Percentiles rank a stretch among this genome's conserved stretches.
Conservation (phyloP, 495 filamentous ascomycete genomes). For the Tuber brumale region DNA sequence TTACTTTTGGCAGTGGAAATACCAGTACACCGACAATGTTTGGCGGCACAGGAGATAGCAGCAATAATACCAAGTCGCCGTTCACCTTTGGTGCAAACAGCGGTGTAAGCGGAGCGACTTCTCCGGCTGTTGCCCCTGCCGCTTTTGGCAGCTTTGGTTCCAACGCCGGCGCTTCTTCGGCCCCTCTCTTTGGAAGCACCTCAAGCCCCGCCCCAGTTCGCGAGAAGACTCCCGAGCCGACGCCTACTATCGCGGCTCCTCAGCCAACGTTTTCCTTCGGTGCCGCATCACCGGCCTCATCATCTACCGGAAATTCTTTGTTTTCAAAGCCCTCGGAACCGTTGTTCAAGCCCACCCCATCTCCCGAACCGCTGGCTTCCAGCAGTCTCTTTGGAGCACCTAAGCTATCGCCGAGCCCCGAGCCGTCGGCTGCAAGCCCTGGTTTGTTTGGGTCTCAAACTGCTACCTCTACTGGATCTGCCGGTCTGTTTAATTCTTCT, state of each 20-base stretch:
- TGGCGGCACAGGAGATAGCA: conserved; percentile 36
- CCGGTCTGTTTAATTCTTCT: not conserved
- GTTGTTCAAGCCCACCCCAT: conserved; percentile 26
- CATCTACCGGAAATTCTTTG: conserved; percentile 12
- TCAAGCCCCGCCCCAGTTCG: conserved; percentile 18
- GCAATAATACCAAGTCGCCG: conserved; percentile 13
- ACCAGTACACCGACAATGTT: conserved; percentile 15
- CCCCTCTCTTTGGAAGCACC: conserved; percentile 13
- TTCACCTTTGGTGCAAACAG: conserved; percentile 33
- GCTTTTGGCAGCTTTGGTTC: conserved; percentile 16
- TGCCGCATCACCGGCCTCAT: conserved; percentile 23
- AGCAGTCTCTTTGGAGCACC: conserved; percentile 22
- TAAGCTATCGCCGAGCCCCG: conserved; percentile 16
- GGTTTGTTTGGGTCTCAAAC: not conserved
- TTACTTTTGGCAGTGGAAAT: conserved; percentile 22
- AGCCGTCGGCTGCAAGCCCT: conserved; percentile 1
- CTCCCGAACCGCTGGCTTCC: conserved; percentile 19
- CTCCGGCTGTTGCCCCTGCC: conserved; percentile 20
- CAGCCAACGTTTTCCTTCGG: conserved; percentile 30
- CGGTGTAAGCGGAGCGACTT: conserved; percentile 3
- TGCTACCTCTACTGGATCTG: not conserved
- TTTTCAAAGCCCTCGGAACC: conserved; percentile 27
- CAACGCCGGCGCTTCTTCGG: conserved; percentile 16
- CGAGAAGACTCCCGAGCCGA: conserved; percentile 25
- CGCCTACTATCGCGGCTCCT: conserved; percentile 17